Base-by-base conservation (phyloP, 306 rosid genomes). In the Quercus gilva region DNA sequence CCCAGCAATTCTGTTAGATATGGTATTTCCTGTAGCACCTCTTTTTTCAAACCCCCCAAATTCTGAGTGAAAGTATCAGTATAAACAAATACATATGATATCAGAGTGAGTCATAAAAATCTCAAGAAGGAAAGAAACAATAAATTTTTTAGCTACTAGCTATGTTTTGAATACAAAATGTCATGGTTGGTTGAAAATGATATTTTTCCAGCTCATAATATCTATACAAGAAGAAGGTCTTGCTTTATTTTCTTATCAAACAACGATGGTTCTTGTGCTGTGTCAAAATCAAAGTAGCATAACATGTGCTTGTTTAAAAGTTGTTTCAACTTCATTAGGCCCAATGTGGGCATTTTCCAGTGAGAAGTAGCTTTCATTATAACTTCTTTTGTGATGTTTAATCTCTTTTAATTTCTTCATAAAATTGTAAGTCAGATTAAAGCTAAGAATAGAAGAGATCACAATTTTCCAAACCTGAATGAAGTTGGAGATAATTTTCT, bases 21-120 rank as follows among this genome's bases (percentile, higher is more conserved):
- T 8, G 95, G 89, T 80, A 92, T 86, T 84, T 90, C 95, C 76
- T 86, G 87, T 75, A 73, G 85, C 87, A 84, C 77, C 76, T 78
- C 89, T 70, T 69, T 72, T 76, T 84, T 81, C 55, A 87, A 82
- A 76, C 85, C 85, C 73, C 81, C 88, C 92, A 92, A 76, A 75
- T 85, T 82, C 97, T 90, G 97, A 60, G 35, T 73, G 77, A 72
- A 82, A 64, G 82, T 80, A 71, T 69, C 76, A 59, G 70, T 68
- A 53, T 87, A 71, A 85, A 81, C 69, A 75, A 73, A 79, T 71
- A 68, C 31, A 55, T 53, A 25, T 81, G 78, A 57, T 37, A 67
- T 56, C 75, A 69, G 65, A 67, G 31, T 37, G 59, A 74, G 59
- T 52, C 58, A 29, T 31, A 55, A 78, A 75, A 65, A 82, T 71